Evolutionary conservation across 2,329 filamentous ascomycete species (phyloP).

Genomic region (Fusarium lateritium): DNA sequence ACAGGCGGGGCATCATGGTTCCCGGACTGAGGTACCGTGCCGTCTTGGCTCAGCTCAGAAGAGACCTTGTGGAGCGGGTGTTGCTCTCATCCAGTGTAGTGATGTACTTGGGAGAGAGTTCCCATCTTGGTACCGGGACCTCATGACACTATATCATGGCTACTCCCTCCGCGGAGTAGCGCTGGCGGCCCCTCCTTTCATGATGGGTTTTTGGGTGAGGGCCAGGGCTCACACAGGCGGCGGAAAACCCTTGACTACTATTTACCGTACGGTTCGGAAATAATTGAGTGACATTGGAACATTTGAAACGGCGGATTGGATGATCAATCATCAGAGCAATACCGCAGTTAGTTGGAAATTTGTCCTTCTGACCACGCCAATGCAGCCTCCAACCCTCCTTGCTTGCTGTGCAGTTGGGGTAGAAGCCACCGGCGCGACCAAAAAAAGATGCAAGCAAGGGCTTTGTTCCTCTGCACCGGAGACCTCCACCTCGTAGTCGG

Average conservation of each 20-base stretch:
- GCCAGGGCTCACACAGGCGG: slow-evolving; percentile 32
- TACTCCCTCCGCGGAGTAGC: slow-evolving; percentile 30
- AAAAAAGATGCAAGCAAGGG: background rate
- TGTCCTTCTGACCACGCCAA: slow-evolving; percentile 41
- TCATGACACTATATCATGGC: slow-evolving; percentile 40
- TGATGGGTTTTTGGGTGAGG: slow-evolving; percentile 29
- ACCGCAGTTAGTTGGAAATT: slow-evolving; percentile 7
- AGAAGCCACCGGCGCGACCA: slow-evolving; percentile 4
- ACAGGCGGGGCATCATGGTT: slow-evolving; percentile 31
- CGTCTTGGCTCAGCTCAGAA: slow-evolving; percentile 30
- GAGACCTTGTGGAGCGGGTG: slow-evolving; percentile 30
- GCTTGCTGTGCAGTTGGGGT: slow-evolving; percentile 14
- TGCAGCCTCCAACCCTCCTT: slow-evolving; percentile 22
- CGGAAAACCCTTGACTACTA: slow-evolving; percentile 19
- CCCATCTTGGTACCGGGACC: slow-evolving; percentile 37
- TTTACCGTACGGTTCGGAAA: slow-evolving; percentile 17
- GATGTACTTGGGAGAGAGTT: slow-evolving; percentile 25
- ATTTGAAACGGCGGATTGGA: slow-evolving; percentile 32
- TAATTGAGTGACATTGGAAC: slow-evolving; percentile 20
- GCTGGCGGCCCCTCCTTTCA: slow-evolving; percentile 39
- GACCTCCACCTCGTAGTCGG: background rate
- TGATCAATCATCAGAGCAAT: slow-evolving; percentile 16
- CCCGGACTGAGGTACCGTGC: slow-evolving; percentile 33
- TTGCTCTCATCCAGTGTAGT: slow-evolving; percentile 12
- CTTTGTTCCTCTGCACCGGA: slow-evolving; percentile 18